Percentiles rank a stretch among this genome's conserved stretches.
phyloP scores from a whole-genome alignment of 2,329 filamentous ascomycete genomes.

The Davidsoniella virescens region DNA sequence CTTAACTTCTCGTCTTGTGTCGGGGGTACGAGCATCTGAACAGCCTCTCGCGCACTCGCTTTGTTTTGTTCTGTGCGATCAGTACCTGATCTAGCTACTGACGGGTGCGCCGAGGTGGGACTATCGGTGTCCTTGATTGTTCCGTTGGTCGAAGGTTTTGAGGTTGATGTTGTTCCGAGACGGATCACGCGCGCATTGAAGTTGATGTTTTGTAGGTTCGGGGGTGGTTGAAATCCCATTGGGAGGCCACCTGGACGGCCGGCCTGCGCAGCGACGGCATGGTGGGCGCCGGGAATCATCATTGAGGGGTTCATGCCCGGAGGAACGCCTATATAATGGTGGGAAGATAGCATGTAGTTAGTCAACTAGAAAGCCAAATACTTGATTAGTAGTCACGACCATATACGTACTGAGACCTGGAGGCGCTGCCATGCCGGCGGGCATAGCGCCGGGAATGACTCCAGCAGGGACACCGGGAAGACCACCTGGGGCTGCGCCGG shows the following conservation, averaged over 20 bases:
- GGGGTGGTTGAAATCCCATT: slow-evolving; percentile 69
- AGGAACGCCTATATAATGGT: slow-evolving; percentile 42
- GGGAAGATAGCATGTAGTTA: slow-evolving; percentile 10
- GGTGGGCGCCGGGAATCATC: slow-evolving; percentile 60
- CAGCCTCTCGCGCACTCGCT: slow-evolving; percentile 48
- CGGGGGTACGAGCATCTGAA: slow-evolving; percentile 61
- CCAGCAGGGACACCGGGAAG: slow-evolving; percentile 36
- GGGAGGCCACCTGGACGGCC: slow-evolving; percentile 69
- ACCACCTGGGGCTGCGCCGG: slow-evolving; percentile 51
- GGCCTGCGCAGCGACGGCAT: slow-evolving; percentile 55
- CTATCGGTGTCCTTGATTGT: slow-evolving; percentile 30
- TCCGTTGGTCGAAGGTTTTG: slow-evolving; percentile 37
- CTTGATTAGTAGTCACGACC: not conserved
- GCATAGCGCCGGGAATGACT: slow-evolving; percentile 1
- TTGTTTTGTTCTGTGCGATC: slow-evolving; percentile 47
- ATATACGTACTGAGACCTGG: slow-evolving; percentile 60
- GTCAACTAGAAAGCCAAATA: slow-evolving; percentile 10
- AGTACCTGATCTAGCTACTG: slow-evolving; percentile 29
- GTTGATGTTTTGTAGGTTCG: slow-evolving; percentile 94
- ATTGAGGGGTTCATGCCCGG: slow-evolving; percentile 69
- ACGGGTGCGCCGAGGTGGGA: slow-evolving; percentile 15
- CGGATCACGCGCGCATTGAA: slow-evolving; percentile 95
- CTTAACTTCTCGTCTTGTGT: slow-evolving; percentile 80
- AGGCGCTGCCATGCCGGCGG: slow-evolving; percentile 38
- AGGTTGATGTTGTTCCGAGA: slow-evolving; percentile 54